Base-by-base conservation (phyloP, 176 grass and related monocot genomes). In the Saccharum officinarum region DNA sequence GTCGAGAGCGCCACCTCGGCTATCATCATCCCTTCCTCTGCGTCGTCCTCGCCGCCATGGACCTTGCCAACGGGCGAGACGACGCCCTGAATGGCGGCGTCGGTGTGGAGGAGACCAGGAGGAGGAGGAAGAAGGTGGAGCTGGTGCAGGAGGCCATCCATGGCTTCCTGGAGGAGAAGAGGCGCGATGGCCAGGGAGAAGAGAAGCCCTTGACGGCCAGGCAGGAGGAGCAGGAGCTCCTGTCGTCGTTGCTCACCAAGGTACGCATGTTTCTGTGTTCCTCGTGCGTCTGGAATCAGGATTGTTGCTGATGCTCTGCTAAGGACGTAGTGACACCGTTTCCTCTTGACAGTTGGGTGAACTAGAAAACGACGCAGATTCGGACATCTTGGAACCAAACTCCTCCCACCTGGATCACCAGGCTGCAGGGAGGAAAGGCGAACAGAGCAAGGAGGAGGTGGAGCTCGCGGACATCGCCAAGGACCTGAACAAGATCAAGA, bases 401-500 rank as follows among this genome's bases (percentile, higher is more conserved):
- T 54, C 31, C 37, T 11, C 10, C 5, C 75, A 50, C 25, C 46
- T 18, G 20, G 11, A 67, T 46, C n/a, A 3, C 6, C 36, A 55
- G 23, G 11, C 25, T 15, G 12, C 59, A 5, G 17, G 4, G 1
- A 15, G 3, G 2, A 15, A 57, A 2, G 15, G 22, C 18, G 78
- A 49, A 7, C 26, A 45, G 0, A 67, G 20, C 22, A 3, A 63
- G 2, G 57, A 83, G 39, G 89, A 63, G 47, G 54, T 34, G 14
- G 54, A 31, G 34, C 34, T 80, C 6, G 69, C 69, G 9, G 39
- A 80, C 17, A 34, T 87, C 22, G 69, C 85, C 7, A 91, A 54
- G 17, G 89, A 87, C 76, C 76, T 91, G 81, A 8, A 26, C 75
- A 87, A 75, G 14, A 91, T 87, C 85, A 91, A 87, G 85, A 62